Conservation (phyloP, 805 yeast genomes). For the Yamadazyma ubonensis region DNA sequence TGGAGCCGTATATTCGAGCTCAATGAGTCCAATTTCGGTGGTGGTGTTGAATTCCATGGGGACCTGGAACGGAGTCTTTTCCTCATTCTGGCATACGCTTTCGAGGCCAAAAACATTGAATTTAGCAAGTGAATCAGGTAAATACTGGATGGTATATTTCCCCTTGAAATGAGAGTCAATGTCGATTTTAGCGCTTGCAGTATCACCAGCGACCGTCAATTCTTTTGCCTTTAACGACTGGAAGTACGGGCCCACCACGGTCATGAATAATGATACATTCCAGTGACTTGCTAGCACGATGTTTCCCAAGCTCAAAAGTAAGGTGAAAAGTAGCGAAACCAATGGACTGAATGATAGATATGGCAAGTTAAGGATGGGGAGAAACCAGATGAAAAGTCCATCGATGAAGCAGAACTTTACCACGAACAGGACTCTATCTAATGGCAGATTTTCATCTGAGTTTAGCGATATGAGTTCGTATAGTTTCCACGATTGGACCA, state of each 20-base stretch:
- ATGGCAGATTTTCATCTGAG: slow-evolving; percentile 37
- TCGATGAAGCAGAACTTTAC: slow-evolving; percentile 74
- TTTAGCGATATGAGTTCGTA: slow-evolving; percentile 67
- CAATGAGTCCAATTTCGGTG: slow-evolving; percentile 63
- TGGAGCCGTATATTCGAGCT: slow-evolving; percentile 60
- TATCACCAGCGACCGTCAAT: slow-evolving; percentile 51
- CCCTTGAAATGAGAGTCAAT: slow-evolving; percentile 76
- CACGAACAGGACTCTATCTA: slow-evolving; percentile 56
- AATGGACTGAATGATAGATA: slow-evolving; percentile 63
- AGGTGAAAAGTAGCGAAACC: slow-evolving; percentile 50
- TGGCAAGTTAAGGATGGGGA: slow-evolving; percentile 77
- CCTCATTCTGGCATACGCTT: slow-evolving; percentile 49
- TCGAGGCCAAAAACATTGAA: slow-evolving; percentile 69
- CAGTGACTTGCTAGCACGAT: slow-evolving; percentile 53
- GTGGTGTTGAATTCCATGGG: slow-evolving; percentile 85
- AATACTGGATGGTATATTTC: slow-evolving; percentile 75
- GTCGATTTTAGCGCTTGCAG: slow-evolving; percentile 42
- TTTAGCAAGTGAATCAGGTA: slow-evolving; percentile 88
- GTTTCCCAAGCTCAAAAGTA: slow-evolving; percentile 48
- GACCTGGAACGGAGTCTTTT: slow-evolving; percentile 26
- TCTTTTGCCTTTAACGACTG: slow-evolving; percentile 43
- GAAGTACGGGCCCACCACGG: slow-evolving; percentile 42
- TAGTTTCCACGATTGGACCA: slow-evolving; percentile 84
- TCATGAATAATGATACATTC: slow-evolving; percentile 46
- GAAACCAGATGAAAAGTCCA: slow-evolving; percentile 62